Evolutionary conservation across 805 yeast genomes (phyloP), one percentile per base, ranked within the genome.

Genomic region (Komagataella ulmi): DNA sequence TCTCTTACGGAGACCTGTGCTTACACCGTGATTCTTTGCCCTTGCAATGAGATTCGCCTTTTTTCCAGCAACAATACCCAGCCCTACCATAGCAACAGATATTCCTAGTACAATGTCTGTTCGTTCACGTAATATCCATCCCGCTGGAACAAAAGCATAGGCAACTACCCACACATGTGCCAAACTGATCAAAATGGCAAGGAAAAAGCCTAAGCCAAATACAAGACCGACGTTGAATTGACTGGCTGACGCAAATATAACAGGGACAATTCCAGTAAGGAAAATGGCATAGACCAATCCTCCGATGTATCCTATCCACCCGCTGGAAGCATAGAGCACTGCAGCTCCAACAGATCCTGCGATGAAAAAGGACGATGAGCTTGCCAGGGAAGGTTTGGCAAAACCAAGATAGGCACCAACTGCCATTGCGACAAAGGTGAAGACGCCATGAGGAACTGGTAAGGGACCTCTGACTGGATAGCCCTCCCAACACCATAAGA

Each of bases 131-230:
- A 93, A 71, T 19, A 85, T 54, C 63, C 84, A 83, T 7, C 99
- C 99, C 54, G 88, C 90, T 8, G 99, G 99, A 48, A 93, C 99
- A 69, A 93, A 93, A 0, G 99, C 98, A 66, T 93, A 93, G 0
- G 99, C 99, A 48, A 93, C 98, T 46, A 85, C 83, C 98, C 98
- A 91, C 50, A 91, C 95, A 65, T 89, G 91, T 4, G 85, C 95
- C 55, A 93, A 72, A 23, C 83, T 73, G 44, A 87, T 63, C 3
- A 84, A 49, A 50, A 81, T 70, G 55, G 76, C 68, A 47, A 78
- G 57, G 5, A 80, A 60, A 52, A 77, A 76, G 0, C 78, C 75
- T 2, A 76, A 53, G 3, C 72, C 66, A 59, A 81, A 79, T 1
- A 80, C 64, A 19, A 74, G 58, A 2, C 83, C 82, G 23, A 86